These are phyloP conservation scores for Rhizopus delemar DNA, from an alignment of 371 early-diverging fungal genomes.

Conservation along the genomic window DNA sequence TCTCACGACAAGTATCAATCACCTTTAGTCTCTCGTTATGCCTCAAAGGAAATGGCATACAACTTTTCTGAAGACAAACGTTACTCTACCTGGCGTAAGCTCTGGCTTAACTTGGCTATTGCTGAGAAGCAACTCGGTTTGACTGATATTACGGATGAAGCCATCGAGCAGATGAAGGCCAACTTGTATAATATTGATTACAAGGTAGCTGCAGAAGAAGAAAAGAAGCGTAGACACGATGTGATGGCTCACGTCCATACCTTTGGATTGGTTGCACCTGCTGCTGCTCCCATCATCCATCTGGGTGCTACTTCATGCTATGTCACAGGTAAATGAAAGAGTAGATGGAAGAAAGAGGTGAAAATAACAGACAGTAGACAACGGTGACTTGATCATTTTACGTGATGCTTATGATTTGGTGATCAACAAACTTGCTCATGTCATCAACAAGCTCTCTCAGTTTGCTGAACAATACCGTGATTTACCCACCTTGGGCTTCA, in stretches of 20 bases:
- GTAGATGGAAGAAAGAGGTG: too few relatives aligned
- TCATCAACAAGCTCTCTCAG: constrained; percentile 74
- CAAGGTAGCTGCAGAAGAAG: constrained; percentile 86
- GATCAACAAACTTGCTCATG: constrained; percentile 83
- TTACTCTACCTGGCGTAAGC: constrained; percentile 91
- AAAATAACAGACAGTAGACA: constrained; percentile 56
- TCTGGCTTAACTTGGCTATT: constrained; percentile 92
- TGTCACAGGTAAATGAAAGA: constrained; percentile 67
- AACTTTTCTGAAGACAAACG: constrained; percentile 95
- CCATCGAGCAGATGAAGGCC: constrained; percentile 87
- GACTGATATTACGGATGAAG: constrained; percentile 83
- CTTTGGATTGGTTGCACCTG: constrained; percentile 89
- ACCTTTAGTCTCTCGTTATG: constrained; percentile 95
- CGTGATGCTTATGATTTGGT: constrained; percentile 92
- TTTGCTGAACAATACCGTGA: constrained; percentile 83
- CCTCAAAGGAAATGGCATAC: constrained; percentile 95
- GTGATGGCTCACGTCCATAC: constrained; percentile 99
- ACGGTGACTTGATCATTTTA: constrained; percentile 93
- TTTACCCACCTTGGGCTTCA: constrained; percentile 95
- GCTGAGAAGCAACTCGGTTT: constrained; percentile 93
- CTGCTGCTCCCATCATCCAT: constrained; percentile 94
- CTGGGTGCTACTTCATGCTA: constrained; percentile 97
- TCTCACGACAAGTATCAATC: constrained; percentile 81
- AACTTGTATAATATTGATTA: constrained; percentile 91
- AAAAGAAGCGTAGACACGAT: constrained; percentile 94